Base-by-base conservation (phyloP, 2,329 filamentous ascomycete genomes). In the Aspergillus tamarii region DNA sequence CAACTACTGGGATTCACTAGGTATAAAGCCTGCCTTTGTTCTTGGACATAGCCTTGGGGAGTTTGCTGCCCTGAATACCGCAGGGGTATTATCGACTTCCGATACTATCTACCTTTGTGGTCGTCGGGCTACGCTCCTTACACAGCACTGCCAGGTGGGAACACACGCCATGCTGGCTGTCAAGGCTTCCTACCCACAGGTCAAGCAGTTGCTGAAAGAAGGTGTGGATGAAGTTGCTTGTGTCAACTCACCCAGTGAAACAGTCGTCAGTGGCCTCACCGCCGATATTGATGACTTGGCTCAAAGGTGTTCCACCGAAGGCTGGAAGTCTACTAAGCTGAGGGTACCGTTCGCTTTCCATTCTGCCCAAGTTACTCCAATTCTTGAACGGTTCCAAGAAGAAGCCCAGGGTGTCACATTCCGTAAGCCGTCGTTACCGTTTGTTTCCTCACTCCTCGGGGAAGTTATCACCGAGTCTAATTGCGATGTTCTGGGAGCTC, bases 41-140 rank as follows among this genome's bases (percentile, higher is more conserved):
- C 71, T 81, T 53, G 80, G 80, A 5, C 80, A 82, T 67, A 80
- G 77, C 30, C 64, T 80, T 19, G 78, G 78, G 14, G 77, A 80
- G 62, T 79, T 80, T 64, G 77, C 78, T 23, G 77, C 78, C 41
- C 67, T 80, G 16, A 72, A 79, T 65, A 73, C 74, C 34, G 76
- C 78, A 6, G 78, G 78, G 54, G 73, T 79, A 14, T 59, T 80
- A 19, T 76, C 74, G 4, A 71, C 73, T 23, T 72, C 72, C 12
- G 77, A 80, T 53, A 74, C 77, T 1, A 73, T 94, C 60, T 89
- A 88, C 67, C 83, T 82, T 16, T 76, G 78, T 58, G 80, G 80
- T 28, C 76, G 73, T 32, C 73, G 81, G 6, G 80, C 80, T 19
- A 73, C 77, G 54, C 72, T 83, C 1, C 74, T 83, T 55, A 73